Evolutionary conservation across 208 protist species (phyloP), one percentile per base, ranked within the genome.

Genomic region (Crithidia bombi): DNA sequence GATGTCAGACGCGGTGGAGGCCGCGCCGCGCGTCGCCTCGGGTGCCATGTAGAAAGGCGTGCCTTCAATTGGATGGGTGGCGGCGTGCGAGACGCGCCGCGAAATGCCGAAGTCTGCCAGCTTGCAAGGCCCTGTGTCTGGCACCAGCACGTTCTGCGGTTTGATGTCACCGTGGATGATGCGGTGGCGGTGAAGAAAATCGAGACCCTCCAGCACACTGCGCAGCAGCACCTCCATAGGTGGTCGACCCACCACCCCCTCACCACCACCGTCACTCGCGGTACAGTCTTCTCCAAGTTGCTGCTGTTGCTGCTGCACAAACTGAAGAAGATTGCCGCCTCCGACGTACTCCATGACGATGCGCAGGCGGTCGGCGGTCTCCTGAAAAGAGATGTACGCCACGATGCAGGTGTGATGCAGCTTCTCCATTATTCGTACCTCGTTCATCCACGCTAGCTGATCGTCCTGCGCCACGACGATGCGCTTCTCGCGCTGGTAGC

Each of bases 321-420:
- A 47, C 28, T 81, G 67, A 19, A 73, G 78, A 2, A 97, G 83
- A 47, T 82, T 92, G 43, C 93, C 93, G 38, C 84, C 89, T 65
- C 84, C 82, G 21, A 88, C 81, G 65, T 91, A 91, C 73, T 97
- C 91, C 87, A 96, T 90, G 1, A 93, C 78, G 49, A 97, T 56
- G 15, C 90, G 46, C 21, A 91, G 76, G 39, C 54, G 15, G 59
- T 81, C 47, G 52, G 76, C 21, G 26, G 73, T 26, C 63, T 91
- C 44, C 82, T 92, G 54, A 65, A 82, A 64, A 57, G 83, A 64
- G 86, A 83, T 46, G 99, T 99, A 77, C 79, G 91, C 47, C 69
- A 92, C 56, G 99, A 99, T 81, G 97, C 98, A 47, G 92, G 97
- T 61, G 75, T 95, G 21, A 88, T 79, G 89, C 30, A 89, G 73